Conservation (phyloP, 495 filamentous ascomycete species). For the Bathelium albidoporum region DNA sequence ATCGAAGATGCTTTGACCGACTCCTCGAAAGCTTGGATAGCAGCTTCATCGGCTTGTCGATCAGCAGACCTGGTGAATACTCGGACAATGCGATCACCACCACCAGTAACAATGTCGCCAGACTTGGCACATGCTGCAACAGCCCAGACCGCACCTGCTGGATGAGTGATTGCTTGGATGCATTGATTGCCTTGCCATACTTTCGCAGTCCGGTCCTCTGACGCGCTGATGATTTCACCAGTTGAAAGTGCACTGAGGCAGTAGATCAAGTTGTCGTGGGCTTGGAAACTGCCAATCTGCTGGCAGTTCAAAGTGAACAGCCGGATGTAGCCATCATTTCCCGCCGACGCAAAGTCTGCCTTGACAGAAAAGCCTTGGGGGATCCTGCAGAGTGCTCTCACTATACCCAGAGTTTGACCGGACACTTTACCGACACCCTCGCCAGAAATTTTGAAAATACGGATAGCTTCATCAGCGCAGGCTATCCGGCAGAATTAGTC, state of each 20-base stretch:
- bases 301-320: slow-evolving; percentile 71
- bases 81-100: slow-evolving; percentile 79
- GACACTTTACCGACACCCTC: slow-evolving; percentile 55
- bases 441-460: slow-evolving; percentile 62
- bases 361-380: slow-evolving; percentile 66
- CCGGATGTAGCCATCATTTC: slow-evolving; percentile 78
- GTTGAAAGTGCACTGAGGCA: slow-evolving; percentile 65
- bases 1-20: slow-evolving; percentile 74
- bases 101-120: slow-evolving; percentile 85
- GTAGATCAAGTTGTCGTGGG: slow-evolving; percentile 95
- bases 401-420: slow-evolving; percentile 65
- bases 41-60: slow-evolving; percentile 53
- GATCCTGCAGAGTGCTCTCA: slow-evolving; percentile 75
- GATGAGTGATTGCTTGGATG: slow-evolving; percentile 92
- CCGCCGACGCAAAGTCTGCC: slow-evolving; percentile 78
- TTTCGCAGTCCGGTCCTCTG: slow-evolving; percentile 84
- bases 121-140: slow-evolving; percentile 70
- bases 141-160: slow-evolving; percentile 91
- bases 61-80: slow-evolving; percentile 68
- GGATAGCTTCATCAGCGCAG: slow-evolving; percentile 80
- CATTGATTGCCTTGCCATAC: slow-evolving; percentile 78
- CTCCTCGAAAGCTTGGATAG: slow-evolving; percentile 61
- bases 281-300: slow-evolving; percentile 61
- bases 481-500: slow-evolving; percentile 29
- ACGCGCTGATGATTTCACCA: slow-evolving; percentile 81